Conservation (phyloP, 306 rosid species). For the Quercus robur region DNA sequence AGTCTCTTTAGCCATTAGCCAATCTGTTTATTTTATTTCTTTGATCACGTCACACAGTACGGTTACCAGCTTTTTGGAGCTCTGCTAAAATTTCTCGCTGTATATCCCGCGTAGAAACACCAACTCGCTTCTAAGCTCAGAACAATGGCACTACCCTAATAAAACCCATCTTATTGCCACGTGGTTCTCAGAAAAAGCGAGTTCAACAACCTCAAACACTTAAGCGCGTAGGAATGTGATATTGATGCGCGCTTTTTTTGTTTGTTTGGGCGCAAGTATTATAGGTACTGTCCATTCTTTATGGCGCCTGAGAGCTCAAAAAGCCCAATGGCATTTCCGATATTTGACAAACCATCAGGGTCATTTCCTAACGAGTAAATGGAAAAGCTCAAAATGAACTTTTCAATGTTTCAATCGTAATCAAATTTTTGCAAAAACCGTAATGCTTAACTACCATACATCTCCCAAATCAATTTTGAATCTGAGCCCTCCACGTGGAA, state of each 20-base stretch:
- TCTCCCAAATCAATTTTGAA: not conserved
- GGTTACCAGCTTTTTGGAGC: not conserved
- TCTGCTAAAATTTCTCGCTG: not conserved
- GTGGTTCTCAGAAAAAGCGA: not conserved
- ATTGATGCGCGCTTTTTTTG: not conserved
- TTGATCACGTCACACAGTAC: constrained; percentile 21
- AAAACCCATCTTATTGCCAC: not conserved
- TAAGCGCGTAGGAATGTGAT: not conserved
- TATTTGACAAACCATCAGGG: not conserved
- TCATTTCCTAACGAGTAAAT: not conserved
- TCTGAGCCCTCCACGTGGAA: constrained; percentile 1
- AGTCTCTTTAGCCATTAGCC: not conserved
- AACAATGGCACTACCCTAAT: not conserved
- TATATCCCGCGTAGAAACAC: no score
- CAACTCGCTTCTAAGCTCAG: no score
- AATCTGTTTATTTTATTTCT: not conserved
- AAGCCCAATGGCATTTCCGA: constrained; percentile 24
- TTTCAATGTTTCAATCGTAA: not conserved
- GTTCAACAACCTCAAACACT: rapidly evolving
- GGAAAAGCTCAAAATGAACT: not conserved
- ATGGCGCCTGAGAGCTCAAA: constrained; percentile 26
- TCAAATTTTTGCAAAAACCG: constrained; percentile 11
- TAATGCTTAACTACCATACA: not conserved
- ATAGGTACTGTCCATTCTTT: not conserved
- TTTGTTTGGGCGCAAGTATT: not conserved